Evolutionary conservation across 2,329 filamentous ascomycete genomes (phyloP), one percentile per base, ranked within the genome.

Genomic region (Ceratocystis ficicola): DNA sequence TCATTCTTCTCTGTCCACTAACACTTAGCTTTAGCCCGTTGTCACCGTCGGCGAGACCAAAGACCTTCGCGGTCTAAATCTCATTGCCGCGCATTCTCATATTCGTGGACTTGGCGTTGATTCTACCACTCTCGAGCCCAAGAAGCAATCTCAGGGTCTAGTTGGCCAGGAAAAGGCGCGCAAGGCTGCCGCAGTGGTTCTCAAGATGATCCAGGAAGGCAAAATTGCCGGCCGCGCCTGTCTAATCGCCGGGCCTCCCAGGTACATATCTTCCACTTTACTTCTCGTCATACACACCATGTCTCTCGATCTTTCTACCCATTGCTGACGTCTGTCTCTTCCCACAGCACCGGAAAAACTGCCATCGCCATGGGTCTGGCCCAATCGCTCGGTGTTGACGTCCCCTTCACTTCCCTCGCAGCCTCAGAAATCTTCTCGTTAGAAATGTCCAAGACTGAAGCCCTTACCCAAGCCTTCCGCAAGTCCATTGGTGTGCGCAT

Each of bases 391-490:
- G 94, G 93, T 59, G 78, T 91, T 62, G 94, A 99, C 75, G 92
- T 96, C 1, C 94, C 94, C 3, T 99, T 99, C 75, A 99, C 94
- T 25, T 92, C 91, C 77, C 86, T 97, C 69, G 90, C 94, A 55
- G 91, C 92, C 15, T 96, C 92, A 67, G 94, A 99, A 76, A 96
- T 99, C 73, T 99, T 96, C 79, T 96, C 92, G 30, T 84, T 97
- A 73, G 94, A 99, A 77, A 97, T 99, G 93, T 96, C 91, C 72
- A 99, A 99, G 80, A 99, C 94, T 46, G 94, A 99, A 77, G 93
- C 94, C 63, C 85, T 99, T 44, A 96, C 93, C 65, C 94, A 99
- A 76, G 93, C 94, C n/a, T 97, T 99, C 80, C 87, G 94, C 72
- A 97, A 96, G 76, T 96, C 91, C 50, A 99, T 99, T 72, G 94